Evolutionary conservation across 208 protist species (phyloP), one percentile per base, ranked within the genome.

Genomic region (Plasmodiophora brassicae): DNA sequence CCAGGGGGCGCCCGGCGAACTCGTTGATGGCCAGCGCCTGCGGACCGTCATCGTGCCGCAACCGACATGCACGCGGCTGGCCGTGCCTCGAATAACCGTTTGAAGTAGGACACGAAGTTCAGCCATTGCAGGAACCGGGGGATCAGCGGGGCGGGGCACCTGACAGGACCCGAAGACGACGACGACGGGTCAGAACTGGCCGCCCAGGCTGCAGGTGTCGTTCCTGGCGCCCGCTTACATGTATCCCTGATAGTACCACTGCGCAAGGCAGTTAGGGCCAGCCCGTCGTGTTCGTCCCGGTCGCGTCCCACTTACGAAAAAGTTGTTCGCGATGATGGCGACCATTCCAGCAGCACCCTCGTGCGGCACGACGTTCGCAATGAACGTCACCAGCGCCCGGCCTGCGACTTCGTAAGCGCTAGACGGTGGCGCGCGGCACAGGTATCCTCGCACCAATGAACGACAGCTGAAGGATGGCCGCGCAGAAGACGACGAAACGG

Each of bases 11-110:
- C 20, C 65, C 65, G n/a, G 5, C 5, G 32, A 78, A 38, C 65
- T 78, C 65, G 41, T 78, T 78, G 65, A 78, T 32, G 41, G 65
- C 65, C n/a, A 78, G n/a, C n/a, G 65, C 65, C 65, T 78, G 65
- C n/a, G n/a, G n/a, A n/a, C n/a, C n/a, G n/a, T n/a, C n/a, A n/a
- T 44, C n/a, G 65, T 78, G 10, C 65, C 41, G 65, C 20, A 78
- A 38, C 20, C n/a, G 14, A 38, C 32, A 5, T 38, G 5, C 14
- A 32, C n/a, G n/a, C n/a, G 65, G 5, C 5, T 78, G n/a, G 5
- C 5, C n/a, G n/a, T 36, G 41, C 65, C 65, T 78, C 32, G 41
- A 78, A 78, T 32, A 78, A 38, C 10, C 65, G 65, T 44, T n/a
- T 36, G 65, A 78, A 78, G n/a, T 78, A 78, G n/a, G 32, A 44